Evolutionary conservation across 495 filamentous ascomycete species (phyloP).

Genomic region (Diplogelasinospora grovesii): DNA sequence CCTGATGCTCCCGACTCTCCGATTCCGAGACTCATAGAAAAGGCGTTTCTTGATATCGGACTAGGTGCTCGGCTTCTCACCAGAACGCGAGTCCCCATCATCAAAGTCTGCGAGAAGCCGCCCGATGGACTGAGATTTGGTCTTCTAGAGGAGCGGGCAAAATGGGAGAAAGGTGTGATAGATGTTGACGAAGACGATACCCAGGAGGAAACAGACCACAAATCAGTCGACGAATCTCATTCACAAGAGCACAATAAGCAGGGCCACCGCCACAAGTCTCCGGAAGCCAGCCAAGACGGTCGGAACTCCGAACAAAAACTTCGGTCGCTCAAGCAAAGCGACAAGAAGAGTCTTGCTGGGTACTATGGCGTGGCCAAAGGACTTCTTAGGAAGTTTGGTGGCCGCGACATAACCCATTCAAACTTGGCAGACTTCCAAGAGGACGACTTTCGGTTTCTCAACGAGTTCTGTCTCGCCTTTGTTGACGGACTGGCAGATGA

Average conservation of each 20-base stretch:
- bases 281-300: not conserved
- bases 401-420: slow-evolving; percentile 38
- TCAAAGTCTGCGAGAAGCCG: slow-evolving; percentile 71
- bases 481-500: slow-evolving; percentile 41
- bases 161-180: slow-evolving; percentile 50
- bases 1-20: slow-evolving; percentile 46
- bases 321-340: slow-evolving; percentile 27
- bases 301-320: slow-evolving; percentile 20
- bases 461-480: slow-evolving; percentile 42
- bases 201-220: slow-evolving; percentile 24
- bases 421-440: slow-evolving; percentile 27
- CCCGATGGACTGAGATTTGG: slow-evolving; percentile 40
- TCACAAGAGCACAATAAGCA: slow-evolving; percentile 3
- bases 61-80: slow-evolving; percentile 64
- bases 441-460: slow-evolving; percentile 35
- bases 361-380: slow-evolving; percentile 41
- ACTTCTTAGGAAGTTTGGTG: slow-evolving; percentile 37
- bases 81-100: slow-evolving; percentile 70
- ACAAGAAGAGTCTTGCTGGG: slow-evolving; percentile 25
- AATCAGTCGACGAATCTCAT: slow-evolving; percentile 10
- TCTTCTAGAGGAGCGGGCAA: slow-evolving; percentile 50
- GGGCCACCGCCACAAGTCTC: not conserved
- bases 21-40: slow-evolving; percentile 60
- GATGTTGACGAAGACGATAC: slow-evolving; percentile 37
- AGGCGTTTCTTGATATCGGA: slow-evolving; percentile 58